A percentile compares a stretch with the other conserved stretches of the same genome.
Evolutionary conservation across 1,139 yeast genomes (phyloP).

Genomic region (Debaryomycetaceae sp.): DNA sequence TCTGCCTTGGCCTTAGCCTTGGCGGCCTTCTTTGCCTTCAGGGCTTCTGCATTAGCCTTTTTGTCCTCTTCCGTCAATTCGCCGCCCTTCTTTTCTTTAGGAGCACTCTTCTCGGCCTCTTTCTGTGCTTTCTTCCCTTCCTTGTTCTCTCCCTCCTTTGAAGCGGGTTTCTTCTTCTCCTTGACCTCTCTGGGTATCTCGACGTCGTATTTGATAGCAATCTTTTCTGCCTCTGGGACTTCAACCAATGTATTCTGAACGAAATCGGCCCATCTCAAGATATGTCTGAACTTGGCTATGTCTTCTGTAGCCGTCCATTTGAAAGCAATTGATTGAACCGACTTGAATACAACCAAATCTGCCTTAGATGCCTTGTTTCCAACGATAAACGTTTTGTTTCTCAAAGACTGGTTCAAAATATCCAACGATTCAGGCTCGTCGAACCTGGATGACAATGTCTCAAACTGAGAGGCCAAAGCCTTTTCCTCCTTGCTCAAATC

Average conservation of each 20-base stretch:
- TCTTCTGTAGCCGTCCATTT: conserved; percentile 56
- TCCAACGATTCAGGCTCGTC: conserved; percentile 52
- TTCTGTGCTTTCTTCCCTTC: conserved; percentile 30
- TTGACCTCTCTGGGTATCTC: conserved; percentile 58
- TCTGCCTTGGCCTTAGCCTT: conserved; percentile 67
- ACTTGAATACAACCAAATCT: conserved; percentile 67
- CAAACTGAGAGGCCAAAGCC: conserved; percentile 83
- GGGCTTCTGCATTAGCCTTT: conserved; percentile 53
- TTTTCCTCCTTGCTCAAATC: conserved; percentile 46
- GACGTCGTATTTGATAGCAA: conserved; percentile 55
- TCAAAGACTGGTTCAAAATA: conserved; percentile 66
- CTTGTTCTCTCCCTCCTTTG: conserved; percentile 20
- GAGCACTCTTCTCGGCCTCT: conserved; percentile 20
- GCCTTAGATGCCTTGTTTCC: conserved; percentile 63
- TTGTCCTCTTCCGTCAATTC: conserved; percentile 55
- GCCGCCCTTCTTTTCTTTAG: conserved; percentile 14
- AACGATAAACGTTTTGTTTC: conserved; percentile 63
- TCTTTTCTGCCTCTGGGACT: conserved; percentile 50
- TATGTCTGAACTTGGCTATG: conserved; percentile 63
- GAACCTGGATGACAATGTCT: conserved; percentile 61
- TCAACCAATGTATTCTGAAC: conserved; percentile 64
- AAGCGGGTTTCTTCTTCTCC: conserved; percentile 47
- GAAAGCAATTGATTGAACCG: conserved; percentile 57
- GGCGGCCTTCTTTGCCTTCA: conserved; percentile 74
- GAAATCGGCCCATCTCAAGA: conserved; percentile 87